phyloP scores from a whole-genome alignment of 495 filamentous ascomycete genomes.

The Penicillium cosmopolitanum region DNA sequence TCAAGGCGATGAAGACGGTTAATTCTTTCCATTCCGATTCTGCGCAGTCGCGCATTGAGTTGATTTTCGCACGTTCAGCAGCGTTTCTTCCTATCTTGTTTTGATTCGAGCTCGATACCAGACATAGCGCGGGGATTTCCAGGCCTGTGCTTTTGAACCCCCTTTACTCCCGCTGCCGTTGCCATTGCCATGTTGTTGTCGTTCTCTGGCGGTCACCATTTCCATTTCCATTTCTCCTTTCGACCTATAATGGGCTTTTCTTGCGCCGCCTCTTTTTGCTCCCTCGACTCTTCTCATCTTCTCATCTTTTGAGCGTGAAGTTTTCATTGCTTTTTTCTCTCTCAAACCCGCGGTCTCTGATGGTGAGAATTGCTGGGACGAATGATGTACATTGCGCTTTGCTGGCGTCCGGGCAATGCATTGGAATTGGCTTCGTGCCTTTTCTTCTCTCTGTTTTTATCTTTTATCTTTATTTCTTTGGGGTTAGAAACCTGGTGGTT shows the following conservation, averaged over 20 bases:
- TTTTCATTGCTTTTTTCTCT: neutral
- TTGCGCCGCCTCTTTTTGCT: neutral
- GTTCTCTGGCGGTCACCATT: slow-evolving; percentile 19
- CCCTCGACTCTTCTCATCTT: neutral
- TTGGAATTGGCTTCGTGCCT: slow-evolving; percentile 21
- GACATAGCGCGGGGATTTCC: slow-evolving; percentile 29
- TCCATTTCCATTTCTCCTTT: slow-evolving; percentile 5
- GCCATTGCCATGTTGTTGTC: slow-evolving; percentile 11
- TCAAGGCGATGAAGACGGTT: slow-evolving; percentile 31
- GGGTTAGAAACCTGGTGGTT: slow-evolving; percentile 11
- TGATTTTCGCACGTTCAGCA: slow-evolving; percentile 17
- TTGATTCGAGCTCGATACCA: slow-evolving; percentile 47
- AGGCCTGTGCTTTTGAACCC: slow-evolving; percentile 13
- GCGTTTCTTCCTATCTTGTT: slow-evolving; percentile 18
- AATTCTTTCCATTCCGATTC: slow-evolving; percentile 19
- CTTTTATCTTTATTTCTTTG: slow-evolving; percentile 5
- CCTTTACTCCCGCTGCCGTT: slow-evolving; percentile 11
- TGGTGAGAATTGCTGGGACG: slow-evolving; percentile 15
- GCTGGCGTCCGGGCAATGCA: slow-evolving; percentile 35
- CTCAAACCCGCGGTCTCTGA: slow-evolving; percentile 11
- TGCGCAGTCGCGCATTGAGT: slow-evolving; percentile 18
- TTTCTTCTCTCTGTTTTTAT: slow-evolving; percentile 9
- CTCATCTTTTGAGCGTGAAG: slow-evolving; percentile 10
- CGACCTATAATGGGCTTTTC: slow-evolving; percentile 1
- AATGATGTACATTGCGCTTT: slow-evolving; percentile 33